Evolutionary conservation across 148 eudicot species (phyloP).

Genomic region (Gaultheria prostrata): DNA sequence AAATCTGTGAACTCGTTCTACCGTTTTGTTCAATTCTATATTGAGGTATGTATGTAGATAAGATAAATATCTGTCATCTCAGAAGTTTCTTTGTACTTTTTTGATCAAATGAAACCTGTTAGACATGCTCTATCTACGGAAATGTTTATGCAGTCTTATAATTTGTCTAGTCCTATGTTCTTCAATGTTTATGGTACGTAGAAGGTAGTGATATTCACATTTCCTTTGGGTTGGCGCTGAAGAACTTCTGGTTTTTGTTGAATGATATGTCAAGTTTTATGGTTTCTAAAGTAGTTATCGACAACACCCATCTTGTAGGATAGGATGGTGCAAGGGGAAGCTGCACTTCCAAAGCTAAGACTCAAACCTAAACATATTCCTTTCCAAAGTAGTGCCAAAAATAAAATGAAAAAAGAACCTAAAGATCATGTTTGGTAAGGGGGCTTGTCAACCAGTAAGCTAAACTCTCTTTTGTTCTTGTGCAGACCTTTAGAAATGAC

Average conservation of each 20-base stretch:
- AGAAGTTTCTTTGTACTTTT: neutral
- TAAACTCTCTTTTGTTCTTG: neutral
- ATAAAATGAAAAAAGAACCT: neutral
- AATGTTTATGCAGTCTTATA: neutral
- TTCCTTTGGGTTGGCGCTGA: neutral
- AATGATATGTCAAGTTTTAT: neutral
- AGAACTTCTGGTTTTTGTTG: neutral
- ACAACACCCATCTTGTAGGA: neutral
- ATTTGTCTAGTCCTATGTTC: neutral
- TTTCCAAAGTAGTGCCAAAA: no score
- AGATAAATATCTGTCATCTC: neutral
- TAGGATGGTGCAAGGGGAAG: neutral
- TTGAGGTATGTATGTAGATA: neutral
- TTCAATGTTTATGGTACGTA: neutral
- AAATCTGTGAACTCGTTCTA: neutral
- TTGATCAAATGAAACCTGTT: constrained; percentile 1
- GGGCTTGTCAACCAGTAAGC: neutral
- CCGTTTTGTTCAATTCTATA: neutral
- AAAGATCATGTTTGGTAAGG: neutral
- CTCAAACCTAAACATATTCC: neutral
- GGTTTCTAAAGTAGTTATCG: neutral
- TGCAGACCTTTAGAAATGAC: neutral
- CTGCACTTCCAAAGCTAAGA: neutral
- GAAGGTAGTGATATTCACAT: neutral
- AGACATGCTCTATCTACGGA: neutral